These are phyloP conservation scores for Trichophyton rubrum DNA, from an alignment of 2,329 filamentous ascomycete genomes.

Conservation along the genomic window DNA sequence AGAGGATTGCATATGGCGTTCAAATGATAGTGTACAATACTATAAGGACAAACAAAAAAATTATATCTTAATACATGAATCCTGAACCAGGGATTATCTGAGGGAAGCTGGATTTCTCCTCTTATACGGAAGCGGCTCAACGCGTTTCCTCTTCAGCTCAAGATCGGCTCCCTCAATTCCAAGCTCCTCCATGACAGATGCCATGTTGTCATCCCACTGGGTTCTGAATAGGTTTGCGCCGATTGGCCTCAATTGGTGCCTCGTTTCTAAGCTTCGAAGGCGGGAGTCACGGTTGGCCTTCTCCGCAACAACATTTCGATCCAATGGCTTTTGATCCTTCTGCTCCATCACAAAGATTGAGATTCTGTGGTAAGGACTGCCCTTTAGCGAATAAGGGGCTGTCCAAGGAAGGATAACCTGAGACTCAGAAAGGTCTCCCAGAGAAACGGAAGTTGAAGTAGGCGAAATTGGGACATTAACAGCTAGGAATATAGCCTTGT, in stretches of 20 bases:
- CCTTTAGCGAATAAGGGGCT: conserved; percentile 77
- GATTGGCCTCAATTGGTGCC: conserved; percentile 57
- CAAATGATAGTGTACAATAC: conserved; percentile 11
- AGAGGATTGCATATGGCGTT: neutral
- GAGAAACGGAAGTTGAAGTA: conserved; percentile 48
- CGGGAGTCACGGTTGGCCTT: conserved; percentile 53
- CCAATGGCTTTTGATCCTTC: conserved; percentile 46
- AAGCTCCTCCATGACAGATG: conserved; percentile 72
- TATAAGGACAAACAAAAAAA: conserved; percentile 1
- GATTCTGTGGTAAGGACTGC: conserved; percentile 79
- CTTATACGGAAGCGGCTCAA: conserved; percentile 56
- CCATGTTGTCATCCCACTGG: conserved; percentile 78
- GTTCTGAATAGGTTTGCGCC: conserved; percentile 81
- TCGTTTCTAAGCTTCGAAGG: conserved; percentile 60
- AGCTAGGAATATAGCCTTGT: conserved; percentile 79
- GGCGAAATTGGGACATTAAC: conserved; percentile 56
- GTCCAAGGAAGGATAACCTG: conserved; percentile 71
- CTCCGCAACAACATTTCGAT: conserved; percentile 44
- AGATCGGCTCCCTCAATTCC: conserved; percentile 63
- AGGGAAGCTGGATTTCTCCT: conserved; percentile 41
- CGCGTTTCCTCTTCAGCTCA: conserved; percentile 70
- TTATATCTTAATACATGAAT: conserved; percentile 2
- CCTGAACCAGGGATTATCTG: conserved; percentile 22
- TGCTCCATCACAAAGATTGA: conserved; percentile 77
- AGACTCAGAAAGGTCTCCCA: conserved; percentile 48